Evolutionary conservation across 78 protist genomes (phyloP), one percentile per base, ranked within the genome.

Genomic region (Mantamonas sphyraenae): DNA sequence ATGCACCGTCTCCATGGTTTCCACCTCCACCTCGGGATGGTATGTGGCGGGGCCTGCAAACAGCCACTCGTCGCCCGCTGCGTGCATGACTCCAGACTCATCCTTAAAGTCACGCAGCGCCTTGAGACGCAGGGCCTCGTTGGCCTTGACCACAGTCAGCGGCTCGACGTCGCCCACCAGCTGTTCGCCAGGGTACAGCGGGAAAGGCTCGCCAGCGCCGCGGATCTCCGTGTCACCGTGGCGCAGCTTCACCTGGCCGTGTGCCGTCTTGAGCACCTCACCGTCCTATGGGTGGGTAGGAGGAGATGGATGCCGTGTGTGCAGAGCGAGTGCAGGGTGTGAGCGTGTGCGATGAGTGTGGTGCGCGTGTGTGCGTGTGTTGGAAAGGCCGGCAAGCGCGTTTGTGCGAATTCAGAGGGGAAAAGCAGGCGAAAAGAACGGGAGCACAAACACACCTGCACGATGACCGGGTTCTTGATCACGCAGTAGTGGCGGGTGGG

Each of bases 41-140:
- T 80, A 83, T 0, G 84, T 83, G 9, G 64, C 73, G n/a, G 89
- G 84, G 0, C 84, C 89, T 22, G 17, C 51, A 20, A 80, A 42
- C 47, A 76, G 59, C 74, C 76, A 84, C 70, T 84, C 84, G 12
- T 80, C 82, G n/a, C 90, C 85, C 8, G 85, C 82, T 14, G n/a
- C 31, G 10, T 16, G 68, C 16, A 26, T 19, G 28, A 33, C 37
- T 0, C 38, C 50, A 0, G 20, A n/a, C 1, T 26, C 26, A 40
- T 80, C 84, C 1, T 9, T 30, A 40, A 69, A 74, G 45, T 84
- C 85, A 8, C 76, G 71, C 7, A 74, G 26, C n/a, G 83, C 81
- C 50, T 20, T 39, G 20, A 84, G 68, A 2, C 65, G 64, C 19
- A 84, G 71, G 12, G 90, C 90, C 38, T 71, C 73, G 60, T 72